Evolutionary conservation across 2,329 filamentous ascomycete species (phyloP), one percentile per base, ranked within the genome.

Genomic region (Colletotrichum phormii): DNA sequence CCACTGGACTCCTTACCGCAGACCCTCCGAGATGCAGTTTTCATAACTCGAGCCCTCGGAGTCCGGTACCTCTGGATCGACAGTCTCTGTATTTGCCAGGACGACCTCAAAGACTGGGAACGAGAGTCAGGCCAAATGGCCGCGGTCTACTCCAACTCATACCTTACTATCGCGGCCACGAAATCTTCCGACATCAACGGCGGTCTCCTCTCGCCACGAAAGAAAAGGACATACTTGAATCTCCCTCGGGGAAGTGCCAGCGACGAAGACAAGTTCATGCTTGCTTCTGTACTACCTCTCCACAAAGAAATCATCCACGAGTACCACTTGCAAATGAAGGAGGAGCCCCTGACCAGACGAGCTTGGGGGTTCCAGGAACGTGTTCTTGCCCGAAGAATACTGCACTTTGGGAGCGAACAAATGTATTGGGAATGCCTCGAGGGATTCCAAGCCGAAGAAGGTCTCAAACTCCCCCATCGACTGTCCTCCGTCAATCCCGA

Each of bases 301-400:
- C 60, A 64, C 26, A 51, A 35, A 3, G 68, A 72, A 2, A 6
- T 64, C 6, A 60, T 65, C 2, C 55, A 54, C 6, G 24, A 68
- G 5, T 33, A 59, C 9, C 69, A 72, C 22, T 2, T 54, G 8
- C 5, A 22, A 5, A 72, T 72, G 69, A 26, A 4, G n/a, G 31
- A 51, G 4, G 64, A 68, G 13, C 72, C 72, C n/a, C n/a, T 74
- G 9, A 42, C 53, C 7, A 66, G 29, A 2, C 74, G 80, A 1
- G 79, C 77, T 0, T 81, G 80, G 80, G 77, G 77, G 2, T 77
- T 80, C 4, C 80, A 81, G 1, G 80, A 81, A 15, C 77, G 80
- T 2, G 51, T 79, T 0, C 37, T 81, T 4, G 77, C 79, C 0
- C 76, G 78, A 1, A 58, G 78, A 0, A 74, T 80, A 1, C 71